Conservation (phyloP, 495 filamentous ascomycete genomes). For the Penicillium goetzii region DNA sequence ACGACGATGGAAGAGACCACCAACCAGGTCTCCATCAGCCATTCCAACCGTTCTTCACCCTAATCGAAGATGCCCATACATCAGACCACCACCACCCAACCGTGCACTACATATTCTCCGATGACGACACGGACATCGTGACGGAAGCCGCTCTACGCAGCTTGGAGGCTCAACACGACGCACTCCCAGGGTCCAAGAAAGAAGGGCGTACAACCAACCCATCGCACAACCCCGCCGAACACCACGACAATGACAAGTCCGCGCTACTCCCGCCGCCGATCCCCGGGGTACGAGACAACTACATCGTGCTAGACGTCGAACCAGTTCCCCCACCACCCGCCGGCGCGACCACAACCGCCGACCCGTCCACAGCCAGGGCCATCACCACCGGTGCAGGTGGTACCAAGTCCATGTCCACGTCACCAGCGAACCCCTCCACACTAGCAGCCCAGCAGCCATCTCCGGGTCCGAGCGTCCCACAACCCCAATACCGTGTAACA, state of each 20-base stretch:
- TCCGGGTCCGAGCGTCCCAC: constrained; percentile 38
- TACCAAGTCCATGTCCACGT: constrained; percentile 27
- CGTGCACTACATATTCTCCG: constrained; percentile 88
- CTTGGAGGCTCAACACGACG: constrained; percentile 41
- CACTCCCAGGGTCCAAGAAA: constrained; percentile 11
- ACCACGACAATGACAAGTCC: constrained; percentile 26
- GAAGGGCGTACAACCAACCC: constrained; percentile 20
- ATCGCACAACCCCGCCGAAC: constrained; percentile 19
- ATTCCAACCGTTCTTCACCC: constrained; percentile 58
- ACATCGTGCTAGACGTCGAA: constrained; percentile 49
- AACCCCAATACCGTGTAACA: constrained; percentile 43
- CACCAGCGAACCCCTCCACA: constrained; percentile 18
- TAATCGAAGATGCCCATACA: constrained; percentile 52
- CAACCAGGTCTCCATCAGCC: constrained; percentile 20
- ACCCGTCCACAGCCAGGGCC: neutral
- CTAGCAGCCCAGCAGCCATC: constrained; percentile 11
- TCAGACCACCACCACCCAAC: constrained; percentile 69
- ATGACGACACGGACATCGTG: constrained; percentile 70
- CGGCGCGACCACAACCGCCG: constrained; percentile 6
- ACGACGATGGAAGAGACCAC: constrained; percentile 19
- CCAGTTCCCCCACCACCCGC: constrained; percentile 18
- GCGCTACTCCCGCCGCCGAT: constrained; percentile 43
- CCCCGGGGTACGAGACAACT: constrained; percentile 48
- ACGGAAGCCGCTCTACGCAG: constrained; percentile 56
- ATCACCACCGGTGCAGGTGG: neutral